A percentile compares a stretch with the other conserved stretches of the same genome.
Conservation (phyloP, 805 yeast species). For the Myxozyma geophila region DNA sequence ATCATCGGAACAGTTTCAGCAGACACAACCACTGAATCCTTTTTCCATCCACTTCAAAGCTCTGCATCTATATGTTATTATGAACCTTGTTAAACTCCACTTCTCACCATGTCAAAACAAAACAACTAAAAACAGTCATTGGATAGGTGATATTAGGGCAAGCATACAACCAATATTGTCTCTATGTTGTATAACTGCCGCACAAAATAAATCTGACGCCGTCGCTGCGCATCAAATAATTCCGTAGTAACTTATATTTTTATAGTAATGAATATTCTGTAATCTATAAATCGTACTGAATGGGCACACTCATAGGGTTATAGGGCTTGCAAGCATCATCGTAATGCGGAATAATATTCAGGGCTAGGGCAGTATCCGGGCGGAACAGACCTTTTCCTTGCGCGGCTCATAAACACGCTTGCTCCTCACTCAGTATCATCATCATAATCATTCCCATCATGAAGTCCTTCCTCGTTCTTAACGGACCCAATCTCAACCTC, state of each 20-base stretch:
- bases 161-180: not conserved
- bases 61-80: not conserved
- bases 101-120: not conserved
- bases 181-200: not conserved
- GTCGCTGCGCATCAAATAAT: not conserved
- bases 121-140: not conserved
- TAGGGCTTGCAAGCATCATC: too few species aligned
- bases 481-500: conserved; percentile 58
- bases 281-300: too few species aligned
- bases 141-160: not conserved
- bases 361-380: too few species aligned
- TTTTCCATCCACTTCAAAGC: not conserved
- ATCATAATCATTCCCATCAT: too few species aligned
- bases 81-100: not conserved
- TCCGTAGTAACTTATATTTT: not conserved
- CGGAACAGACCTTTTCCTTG: too few species aligned
- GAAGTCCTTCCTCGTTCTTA: conserved; percentile 47
- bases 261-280: too few species aligned
- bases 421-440: too few species aligned
- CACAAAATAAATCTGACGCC: not conserved
- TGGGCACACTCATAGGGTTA: too few species aligned
- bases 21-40: not conserved
- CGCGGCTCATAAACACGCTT: too few species aligned
- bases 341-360: too few species aligned
- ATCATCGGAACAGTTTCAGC: not conserved